phyloP scores from a whole-genome alignment of 1,284 basidiomycete genomes.

The Filobasidium uniguttulatum region DNA sequence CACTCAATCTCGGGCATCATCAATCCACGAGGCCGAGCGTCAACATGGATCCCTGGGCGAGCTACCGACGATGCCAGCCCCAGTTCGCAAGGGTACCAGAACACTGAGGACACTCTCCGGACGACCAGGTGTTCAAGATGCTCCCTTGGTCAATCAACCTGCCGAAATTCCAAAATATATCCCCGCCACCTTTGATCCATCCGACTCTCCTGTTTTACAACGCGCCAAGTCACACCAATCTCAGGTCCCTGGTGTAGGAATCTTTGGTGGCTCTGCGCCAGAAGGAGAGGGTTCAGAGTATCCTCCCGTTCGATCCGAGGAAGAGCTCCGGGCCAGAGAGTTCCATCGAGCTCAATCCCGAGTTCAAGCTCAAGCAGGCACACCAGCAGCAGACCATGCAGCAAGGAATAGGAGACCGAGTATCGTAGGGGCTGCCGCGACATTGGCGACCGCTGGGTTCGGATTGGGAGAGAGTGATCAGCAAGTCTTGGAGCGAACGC shows the following conservation, averaged over 20 bases:
- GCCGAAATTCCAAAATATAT: constrained; percentile 1
- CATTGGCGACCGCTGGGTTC: background rate
- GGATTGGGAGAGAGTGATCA: background rate
- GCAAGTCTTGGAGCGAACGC: background rate
- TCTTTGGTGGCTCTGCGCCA: background rate
- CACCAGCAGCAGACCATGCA: background rate
- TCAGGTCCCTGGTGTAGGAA: background rate
- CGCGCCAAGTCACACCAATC: no score
- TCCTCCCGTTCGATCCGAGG: background rate
- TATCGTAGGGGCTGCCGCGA: background rate
- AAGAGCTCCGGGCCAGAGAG: background rate
- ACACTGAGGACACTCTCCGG: background rate
- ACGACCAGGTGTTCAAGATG: background rate
- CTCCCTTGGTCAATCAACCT: background rate
- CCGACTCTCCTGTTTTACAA: background rate
- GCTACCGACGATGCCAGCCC: background rate
- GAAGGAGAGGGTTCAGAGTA: background rate
- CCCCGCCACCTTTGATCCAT: background rate
- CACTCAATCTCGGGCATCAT: background rate
- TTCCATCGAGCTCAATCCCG: background rate
- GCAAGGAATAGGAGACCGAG: background rate
- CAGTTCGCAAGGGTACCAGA: background rate
- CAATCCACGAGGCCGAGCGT: background rate
- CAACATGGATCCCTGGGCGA: background rate
- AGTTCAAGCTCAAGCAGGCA: background rate